Base-by-base conservation (phyloP, 768 basidiomycete species). In the Termitomyces sp. region DNA sequence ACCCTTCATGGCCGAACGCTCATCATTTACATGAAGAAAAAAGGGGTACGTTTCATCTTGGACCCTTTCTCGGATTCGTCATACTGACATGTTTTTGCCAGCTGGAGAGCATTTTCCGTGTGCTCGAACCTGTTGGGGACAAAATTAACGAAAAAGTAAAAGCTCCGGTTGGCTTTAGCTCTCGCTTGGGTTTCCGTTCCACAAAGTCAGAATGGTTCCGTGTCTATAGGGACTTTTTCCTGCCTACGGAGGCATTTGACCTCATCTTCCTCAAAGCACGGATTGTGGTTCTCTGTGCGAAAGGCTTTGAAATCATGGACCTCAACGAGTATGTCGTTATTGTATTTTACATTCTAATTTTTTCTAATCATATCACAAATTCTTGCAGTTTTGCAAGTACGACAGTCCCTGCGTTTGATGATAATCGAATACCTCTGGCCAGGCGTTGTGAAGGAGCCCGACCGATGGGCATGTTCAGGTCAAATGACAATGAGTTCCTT, bases 251-350 rank as follows among this genome's bases (percentile, higher is more conserved):
- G 68, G 88, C 95, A 0, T 93, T 86, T 62, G 91, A 93, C 68
- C 78, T 98, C 45, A 86, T 94, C 61, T 98, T 98, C 81, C 77
- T 98, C 58, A 95, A 95, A 70, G 90, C 91, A 9, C 91, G 90
- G 74, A 90, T 99, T 61, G 95, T 91, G 4, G 91, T 99, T 58
- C 81, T 97, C 31, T 95, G 95, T 65, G 87, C 91, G 0, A 93
- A 92, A 68, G 95, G 95, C 42, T 98, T 98, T 66, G 95, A 98
- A 72, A 96, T 98, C 66, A 98, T 98, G 91, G 93, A 98, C 65
- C 81, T 98, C 44, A 85, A 86, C 24, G 92, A 95, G 91, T 96
- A 76, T 47, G 91, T 71, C 24, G 8, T 45, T 16, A 12, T 9
- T 30, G 22, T 42, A n/a, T 54, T 1, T 51, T 52, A 31, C 46